phyloP scores from a whole-genome alignment of 1,284 basidiomycete species.

The Phellinidium pouzarii region DNA sequence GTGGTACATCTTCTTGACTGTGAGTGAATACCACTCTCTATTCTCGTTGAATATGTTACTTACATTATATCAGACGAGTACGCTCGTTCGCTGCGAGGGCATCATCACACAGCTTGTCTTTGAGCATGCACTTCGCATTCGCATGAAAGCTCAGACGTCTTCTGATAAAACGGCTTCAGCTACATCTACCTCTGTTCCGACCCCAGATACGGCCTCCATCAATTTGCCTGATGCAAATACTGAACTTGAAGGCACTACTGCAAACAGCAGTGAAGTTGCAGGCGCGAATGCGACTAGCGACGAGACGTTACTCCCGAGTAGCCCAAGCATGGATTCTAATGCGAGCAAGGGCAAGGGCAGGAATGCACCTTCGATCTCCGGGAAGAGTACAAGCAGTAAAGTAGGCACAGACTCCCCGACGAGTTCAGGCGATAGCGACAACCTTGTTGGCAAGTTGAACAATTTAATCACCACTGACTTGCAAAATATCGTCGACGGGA shows the following conservation, averaged over 20 bases:
- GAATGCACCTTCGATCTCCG: conserved; percentile 7
- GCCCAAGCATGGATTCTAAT: conserved; percentile 23
- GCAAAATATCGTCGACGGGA: conserved; percentile 37
- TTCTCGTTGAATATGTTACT: neutral
- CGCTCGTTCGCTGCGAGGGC: conserved; percentile 48
- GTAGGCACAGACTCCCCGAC: neutral
- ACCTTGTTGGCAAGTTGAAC: conserved; percentile 53
- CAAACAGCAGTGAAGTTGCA: conserved; percentile 2
- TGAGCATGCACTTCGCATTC: conserved; percentile 61
- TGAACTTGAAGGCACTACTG: conserved; percentile 16
- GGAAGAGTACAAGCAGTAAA: neutral
- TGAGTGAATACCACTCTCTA: conserved; percentile 23
- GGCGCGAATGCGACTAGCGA: conserved; percentile 17
- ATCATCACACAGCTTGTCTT: conserved; percentile 67
- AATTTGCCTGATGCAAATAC: conserved; percentile 19
- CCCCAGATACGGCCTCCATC: conserved; percentile 27
- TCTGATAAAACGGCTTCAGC: conserved; percentile 20
- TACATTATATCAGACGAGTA: conserved; percentile 30
- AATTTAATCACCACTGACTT: conserved; percentile 48
- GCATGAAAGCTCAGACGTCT: conserved; percentile 49
- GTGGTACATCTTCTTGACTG: conserved; percentile 44
- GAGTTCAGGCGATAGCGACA: conserved; percentile 23
- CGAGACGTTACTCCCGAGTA: conserved; percentile 24
- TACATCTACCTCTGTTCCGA: conserved; percentile 21
- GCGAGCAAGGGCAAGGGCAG: conserved; percentile 24